Percentiles rank a stretch among this genome's conserved stretches.
Conservation (phyloP, 2,329 filamentous ascomycete genomes). For the Pseudogymnoascus destructans region DNA sequence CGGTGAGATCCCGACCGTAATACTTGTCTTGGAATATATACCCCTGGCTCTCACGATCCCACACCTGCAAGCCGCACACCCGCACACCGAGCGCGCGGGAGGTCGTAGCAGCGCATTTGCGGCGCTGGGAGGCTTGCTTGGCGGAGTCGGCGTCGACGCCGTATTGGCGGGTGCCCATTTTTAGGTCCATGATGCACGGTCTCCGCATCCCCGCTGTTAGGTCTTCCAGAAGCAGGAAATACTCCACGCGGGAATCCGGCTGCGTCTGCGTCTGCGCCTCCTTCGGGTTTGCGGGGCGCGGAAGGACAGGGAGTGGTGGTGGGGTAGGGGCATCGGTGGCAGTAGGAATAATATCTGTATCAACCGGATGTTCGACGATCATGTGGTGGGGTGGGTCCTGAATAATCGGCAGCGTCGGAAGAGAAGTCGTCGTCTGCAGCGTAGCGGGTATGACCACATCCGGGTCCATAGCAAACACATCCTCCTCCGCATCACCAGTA, state of each 20-base stretch:
- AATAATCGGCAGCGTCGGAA: not conserved
- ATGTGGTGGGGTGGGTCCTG: not conserved
- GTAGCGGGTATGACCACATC: conserved; percentile 13
- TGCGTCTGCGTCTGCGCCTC: conserved; percentile 48
- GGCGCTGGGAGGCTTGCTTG: conserved; percentile 83
- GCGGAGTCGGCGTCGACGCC: conserved; percentile 83
- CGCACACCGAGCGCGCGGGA: conserved; percentile 84
- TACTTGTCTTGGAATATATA: conserved; percentile 99
- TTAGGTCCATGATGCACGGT: conserved; percentile 92
- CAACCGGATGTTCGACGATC: too few species aligned
- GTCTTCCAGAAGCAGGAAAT: conserved; percentile 87
- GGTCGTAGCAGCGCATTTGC: conserved; percentile 86
- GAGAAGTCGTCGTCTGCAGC: not conserved
- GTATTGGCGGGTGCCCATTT: conserved; percentile 97
- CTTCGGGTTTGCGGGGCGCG: conserved; percentile 60
- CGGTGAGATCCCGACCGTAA: conserved; percentile 78
- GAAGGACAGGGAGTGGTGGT: conserved; percentile 26
- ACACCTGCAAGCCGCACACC: conserved; percentile 91
- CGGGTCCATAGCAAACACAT: conserved; percentile 55
- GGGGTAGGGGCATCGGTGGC: conserved; percentile 10
- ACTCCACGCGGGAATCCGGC: conserved; percentile 60
- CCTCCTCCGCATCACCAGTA: conserved; percentile 58
- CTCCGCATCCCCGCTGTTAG: conserved; percentile 92
- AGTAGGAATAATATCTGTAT: conserved; percentile 9
- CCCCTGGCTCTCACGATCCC: conserved; percentile 70